Base-by-base conservation (phyloP, 169 alveolate species). In the Eimeria necatrix region DNA sequence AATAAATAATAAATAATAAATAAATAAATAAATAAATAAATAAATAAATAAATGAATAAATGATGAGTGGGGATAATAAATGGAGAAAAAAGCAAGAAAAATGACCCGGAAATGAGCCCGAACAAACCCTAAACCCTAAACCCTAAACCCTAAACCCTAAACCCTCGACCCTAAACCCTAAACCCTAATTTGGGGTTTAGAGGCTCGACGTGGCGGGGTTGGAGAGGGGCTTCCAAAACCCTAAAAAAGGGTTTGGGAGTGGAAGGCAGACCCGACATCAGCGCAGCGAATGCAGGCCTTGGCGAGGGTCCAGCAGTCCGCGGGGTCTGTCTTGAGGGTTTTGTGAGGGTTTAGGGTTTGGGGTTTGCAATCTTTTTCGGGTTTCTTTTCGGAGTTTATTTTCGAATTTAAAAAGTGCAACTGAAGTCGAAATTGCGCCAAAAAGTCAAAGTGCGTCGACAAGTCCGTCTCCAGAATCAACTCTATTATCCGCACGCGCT, bases 401-500 rank as follows among this genome's bases (percentile, higher is more conserved):
- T 18, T 24, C 60, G 32, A 20, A 32, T 24, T n/a, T 2, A 84
- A 26, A 10, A 68, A 14, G 6, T 61, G 64, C 74, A 84, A 49
- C 56, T 32, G 96, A 68, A 93, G 94, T 88, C 97, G 87, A 89
- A 97, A 97, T 83, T 95, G 94, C 84, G 97, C 95, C 64, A 97
- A 81, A 26, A 95, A 96, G 59, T 97, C 98, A 71, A 96, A 97
- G 90, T 97, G 98, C 56, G 95, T 94, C 74, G 95, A 91, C 98
- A 97, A 96, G 94, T 97, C 98, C n/a, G 98, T 97, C 70, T 96
- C 98, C 51, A 98, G 64, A 24, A 98, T 97, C 93, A 97, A 93
- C 32, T 97, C 97, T 74, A 97, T 95, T 4, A 89, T 88, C 26
- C 6, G 41, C 32, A 24, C 78, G 6, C 78, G 78, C 78, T 68